Conservation (phyloP, 306 rosid genomes). For the Albizia julibrissin region DNA sequence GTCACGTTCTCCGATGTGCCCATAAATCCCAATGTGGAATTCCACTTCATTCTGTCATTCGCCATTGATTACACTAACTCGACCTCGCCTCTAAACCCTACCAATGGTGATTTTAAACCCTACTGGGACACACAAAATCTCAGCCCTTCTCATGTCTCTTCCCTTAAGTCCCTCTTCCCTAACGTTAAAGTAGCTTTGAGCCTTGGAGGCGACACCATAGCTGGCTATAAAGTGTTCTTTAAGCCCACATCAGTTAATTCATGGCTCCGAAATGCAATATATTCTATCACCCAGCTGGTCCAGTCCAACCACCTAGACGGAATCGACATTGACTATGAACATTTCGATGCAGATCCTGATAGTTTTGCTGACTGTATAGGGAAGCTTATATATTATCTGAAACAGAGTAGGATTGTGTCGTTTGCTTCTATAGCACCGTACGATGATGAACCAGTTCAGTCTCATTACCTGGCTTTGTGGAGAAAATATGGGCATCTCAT, state of each 20-base stretch:
- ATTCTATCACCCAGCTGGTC: conserved; percentile 19
- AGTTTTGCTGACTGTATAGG: conserved; percentile 39
- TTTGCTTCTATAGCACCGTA: conserved; percentile 43
- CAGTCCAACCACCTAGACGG: conserved; percentile 29
- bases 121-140: conserved; percentile 42
- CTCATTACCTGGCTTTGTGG: conserved; percentile 39
- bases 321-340: conserved; percentile 42
- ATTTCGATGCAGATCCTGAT: conserved; percentile 36
- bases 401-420: conserved; percentile 20
- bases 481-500: conserved; percentile 25
- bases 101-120: conserved; percentile 39
- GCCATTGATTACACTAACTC: conserved; percentile 35
- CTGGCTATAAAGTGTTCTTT: background rate
- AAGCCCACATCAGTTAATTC: conserved; percentile 20
- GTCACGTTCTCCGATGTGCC: conserved; percentile 32
- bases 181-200: conserved; percentile 43
- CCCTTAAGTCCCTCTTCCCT: conserved; percentile 24
- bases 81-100: conserved; percentile 17
- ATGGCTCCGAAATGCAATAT: conserved; percentile 38
- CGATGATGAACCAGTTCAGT: conserved; percentile 22
- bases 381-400: conserved; percentile 20
- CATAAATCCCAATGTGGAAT: conserved; percentile 19
- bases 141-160: conserved; percentile 34
- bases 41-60: conserved; percentile 39
- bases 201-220: conserved; percentile 39